Evolutionary conservation across 768 basidiomycete genomes (phyloP).

Genomic region (Collybiopsis luxurians): DNA sequence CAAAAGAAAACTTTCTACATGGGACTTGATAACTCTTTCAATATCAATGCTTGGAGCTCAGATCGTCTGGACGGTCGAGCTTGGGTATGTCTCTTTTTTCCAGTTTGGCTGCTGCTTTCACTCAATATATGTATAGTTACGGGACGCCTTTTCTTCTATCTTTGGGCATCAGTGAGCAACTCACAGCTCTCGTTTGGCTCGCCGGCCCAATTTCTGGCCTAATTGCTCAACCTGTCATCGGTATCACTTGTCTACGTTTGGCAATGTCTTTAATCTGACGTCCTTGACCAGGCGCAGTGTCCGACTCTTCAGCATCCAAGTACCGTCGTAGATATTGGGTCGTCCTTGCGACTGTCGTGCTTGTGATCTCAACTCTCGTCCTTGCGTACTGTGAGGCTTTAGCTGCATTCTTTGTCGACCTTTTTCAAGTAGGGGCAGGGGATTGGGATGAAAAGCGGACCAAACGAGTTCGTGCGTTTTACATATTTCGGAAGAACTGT

Average conservation of each 20-base stretch:
- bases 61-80: slow-evolving; percentile 94
- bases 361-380: slow-evolving; percentile 72
- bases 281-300: slow-evolving; percentile 77
- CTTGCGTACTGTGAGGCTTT: slow-evolving; percentile 82
- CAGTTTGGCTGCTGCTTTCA: not conserved
- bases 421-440: slow-evolving; percentile 71
- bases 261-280: not conserved
- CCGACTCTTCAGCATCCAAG: slow-evolving; percentile 88
- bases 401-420: slow-evolving; percentile 72
- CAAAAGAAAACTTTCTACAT: slow-evolving; percentile 46
- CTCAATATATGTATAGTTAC: slow-evolving; percentile 53
- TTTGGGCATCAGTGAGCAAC: slow-evolving; percentile 79
- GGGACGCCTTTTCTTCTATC: slow-evolving; percentile 91
- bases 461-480: slow-evolving; percentile 39
- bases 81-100: slow-evolving; percentile 59
- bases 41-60: slow-evolving; percentile 95
- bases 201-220: slow-evolving; percentile 94
- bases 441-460: slow-evolving; percentile 84
- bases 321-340: slow-evolving; percentile 95
- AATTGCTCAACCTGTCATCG: slow-evolving; percentile 96
- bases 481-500: not conserved
- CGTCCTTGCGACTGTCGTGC: slow-evolving; percentile 76
- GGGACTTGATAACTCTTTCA: slow-evolving; percentile 78
- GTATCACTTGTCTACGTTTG: slow-evolving; percentile 36
- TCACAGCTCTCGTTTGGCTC: slow-evolving; percentile 94